Evolutionary conservation across 805 yeast genomes (phyloP).

Genomic region (Tetrapisispora nanseiensis): DNA sequence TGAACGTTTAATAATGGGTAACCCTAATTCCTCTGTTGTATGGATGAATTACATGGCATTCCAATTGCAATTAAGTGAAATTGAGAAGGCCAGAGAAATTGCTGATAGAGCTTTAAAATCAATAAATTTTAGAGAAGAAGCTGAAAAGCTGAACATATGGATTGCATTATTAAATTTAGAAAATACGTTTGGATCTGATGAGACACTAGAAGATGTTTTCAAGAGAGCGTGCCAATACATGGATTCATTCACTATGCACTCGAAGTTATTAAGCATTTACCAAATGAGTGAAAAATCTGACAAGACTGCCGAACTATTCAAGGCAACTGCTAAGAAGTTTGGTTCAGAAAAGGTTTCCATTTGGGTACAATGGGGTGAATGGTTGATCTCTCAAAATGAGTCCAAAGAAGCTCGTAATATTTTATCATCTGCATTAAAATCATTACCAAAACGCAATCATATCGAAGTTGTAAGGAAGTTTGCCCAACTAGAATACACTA

Average conservation of each 20-base stretch:
- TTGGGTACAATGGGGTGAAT: slow-evolving; percentile 79
- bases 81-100: slow-evolving; percentile 88
- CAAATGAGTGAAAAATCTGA: slow-evolving; percentile 60
- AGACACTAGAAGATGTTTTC: slow-evolving; percentile 69
- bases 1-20: slow-evolving; percentile 83
- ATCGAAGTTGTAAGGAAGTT: slow-evolving; percentile 77
- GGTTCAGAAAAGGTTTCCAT: slow-evolving; percentile 56
- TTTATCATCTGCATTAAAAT: slow-evolving; percentile 64
- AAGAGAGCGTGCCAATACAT: slow-evolving; percentile 79
- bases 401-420: slow-evolving; percentile 56
- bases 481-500: slow-evolving; percentile 76
- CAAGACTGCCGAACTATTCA: slow-evolving; percentile 62
- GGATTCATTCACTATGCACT: slow-evolving; percentile 80
- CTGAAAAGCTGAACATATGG: slow-evolving; percentile 91
- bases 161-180: slow-evolving; percentile 90
- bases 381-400: slow-evolving; percentile 49
- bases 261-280: slow-evolving; percentile 66
- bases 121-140: slow-evolving; percentile 83
- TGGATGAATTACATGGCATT: slow-evolving; percentile 99
- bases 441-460: slow-evolving; percentile 62
- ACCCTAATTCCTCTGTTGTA: slow-evolving; percentile 83
- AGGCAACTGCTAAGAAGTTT: slow-evolving; percentile 65
- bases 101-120: slow-evolving; percentile 88
- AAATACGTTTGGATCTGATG: slow-evolving; percentile 83
- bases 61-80: slow-evolving; percentile 88